Conservation (phyloP, 2,329 filamentous ascomycete genomes). For the Fusarium veterinarium region DNA sequence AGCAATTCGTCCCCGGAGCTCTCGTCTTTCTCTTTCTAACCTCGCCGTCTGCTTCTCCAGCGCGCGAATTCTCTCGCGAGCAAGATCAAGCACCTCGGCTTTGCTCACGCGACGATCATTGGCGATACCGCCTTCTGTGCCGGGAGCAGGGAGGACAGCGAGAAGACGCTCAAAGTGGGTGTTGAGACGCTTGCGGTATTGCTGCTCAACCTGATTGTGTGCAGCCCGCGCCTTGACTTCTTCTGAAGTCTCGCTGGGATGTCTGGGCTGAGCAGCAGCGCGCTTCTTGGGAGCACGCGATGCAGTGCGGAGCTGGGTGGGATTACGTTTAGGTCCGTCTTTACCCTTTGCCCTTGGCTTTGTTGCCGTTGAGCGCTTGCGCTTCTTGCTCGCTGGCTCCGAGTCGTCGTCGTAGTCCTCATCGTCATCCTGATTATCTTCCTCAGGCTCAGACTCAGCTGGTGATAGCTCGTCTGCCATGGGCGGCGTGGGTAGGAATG, state of each 20-base stretch:
- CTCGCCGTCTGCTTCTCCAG: slow-evolving; percentile 53
- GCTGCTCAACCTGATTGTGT: slow-evolving; percentile 62
- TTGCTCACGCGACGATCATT: slow-evolving; percentile 55
- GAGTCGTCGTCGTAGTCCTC: slow-evolving; percentile 24
- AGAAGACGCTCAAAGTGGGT: slow-evolving; percentile 58
- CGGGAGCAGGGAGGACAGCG: slow-evolving; percentile 52
- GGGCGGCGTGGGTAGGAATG: slow-evolving; percentile 42
- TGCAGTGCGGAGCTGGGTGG: slow-evolving; percentile 42
- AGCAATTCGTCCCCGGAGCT: slow-evolving; percentile 39
- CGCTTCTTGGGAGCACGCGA: slow-evolving; percentile 44
- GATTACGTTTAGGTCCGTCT: slow-evolving; percentile 26
- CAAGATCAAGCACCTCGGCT: slow-evolving; percentile 59
- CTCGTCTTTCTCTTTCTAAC: slow-evolving; percentile 53
- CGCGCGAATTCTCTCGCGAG: slow-evolving; percentile 54
- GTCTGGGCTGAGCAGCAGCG: slow-evolving; percentile 30
- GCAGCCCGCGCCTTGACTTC: slow-evolving; percentile 46
- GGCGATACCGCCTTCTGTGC: slow-evolving; percentile 45
- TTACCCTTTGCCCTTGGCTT: slow-evolving; percentile 10
- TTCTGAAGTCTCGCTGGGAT: slow-evolving; percentile 40
- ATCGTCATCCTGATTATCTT: slow-evolving; percentile 33
- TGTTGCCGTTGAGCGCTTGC: slow-evolving; percentile 27
- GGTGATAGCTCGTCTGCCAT: slow-evolving; percentile 42
- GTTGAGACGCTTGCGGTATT: slow-evolving; percentile 61
- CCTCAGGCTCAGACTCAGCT: slow-evolving; percentile 28
- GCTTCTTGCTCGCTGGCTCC: slow-evolving; percentile 28